Evolutionary conservation across 2,329 filamentous ascomycete genomes (phyloP).

Genomic region (Ophiobolus disseminans): DNA sequence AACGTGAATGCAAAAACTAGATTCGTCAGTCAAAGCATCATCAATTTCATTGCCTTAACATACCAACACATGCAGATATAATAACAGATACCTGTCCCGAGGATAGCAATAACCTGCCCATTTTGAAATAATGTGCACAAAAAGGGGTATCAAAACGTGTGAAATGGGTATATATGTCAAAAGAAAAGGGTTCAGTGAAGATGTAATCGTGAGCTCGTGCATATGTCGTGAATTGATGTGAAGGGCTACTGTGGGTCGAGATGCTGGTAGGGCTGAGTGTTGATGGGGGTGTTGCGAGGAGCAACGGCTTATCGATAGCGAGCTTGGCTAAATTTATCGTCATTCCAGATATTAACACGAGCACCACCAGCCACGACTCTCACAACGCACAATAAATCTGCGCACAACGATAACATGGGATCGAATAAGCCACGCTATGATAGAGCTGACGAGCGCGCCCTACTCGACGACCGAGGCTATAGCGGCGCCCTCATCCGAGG

Average conservation of each 20-base stretch:
- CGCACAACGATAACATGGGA: not conserved
- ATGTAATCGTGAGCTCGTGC: slow-evolving; percentile 27
- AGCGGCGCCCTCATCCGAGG: slow-evolving; percentile 79
- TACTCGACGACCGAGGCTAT: slow-evolving; percentile 92
- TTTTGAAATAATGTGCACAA: slow-evolving; percentile 15
- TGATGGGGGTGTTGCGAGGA: slow-evolving; percentile 20
- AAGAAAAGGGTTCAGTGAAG: slow-evolving; percentile 14
- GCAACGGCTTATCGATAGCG: slow-evolving; percentile 40
- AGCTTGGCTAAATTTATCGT: not conserved
- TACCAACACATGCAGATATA: slow-evolving; percentile 70
- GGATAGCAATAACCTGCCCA: slow-evolving; percentile 65
- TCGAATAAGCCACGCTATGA: slow-evolving; percentile 59
- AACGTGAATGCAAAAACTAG: slow-evolving; percentile 76
- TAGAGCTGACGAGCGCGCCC: slow-evolving; percentile 75
- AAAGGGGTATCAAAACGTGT: slow-evolving; percentile 24
- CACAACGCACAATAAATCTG: not conserved
- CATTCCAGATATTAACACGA: no score
- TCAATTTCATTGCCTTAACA: slow-evolving; percentile 25
- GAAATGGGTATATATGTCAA: slow-evolving; percentile 15
- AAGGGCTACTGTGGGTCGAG: slow-evolving; percentile 32
- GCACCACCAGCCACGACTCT: slow-evolving; percentile 1
- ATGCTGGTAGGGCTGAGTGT: slow-evolving; percentile 24
- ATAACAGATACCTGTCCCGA: slow-evolving; percentile 74
- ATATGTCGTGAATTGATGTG: slow-evolving; percentile 33
- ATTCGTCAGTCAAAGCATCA: slow-evolving; percentile 13